A percentile compares a stretch with the other conserved stretches of the same genome.
phyloP scores from a whole-genome alignment of 768 basidiomycete genomes.

The Agrocybe pediades region DNA sequence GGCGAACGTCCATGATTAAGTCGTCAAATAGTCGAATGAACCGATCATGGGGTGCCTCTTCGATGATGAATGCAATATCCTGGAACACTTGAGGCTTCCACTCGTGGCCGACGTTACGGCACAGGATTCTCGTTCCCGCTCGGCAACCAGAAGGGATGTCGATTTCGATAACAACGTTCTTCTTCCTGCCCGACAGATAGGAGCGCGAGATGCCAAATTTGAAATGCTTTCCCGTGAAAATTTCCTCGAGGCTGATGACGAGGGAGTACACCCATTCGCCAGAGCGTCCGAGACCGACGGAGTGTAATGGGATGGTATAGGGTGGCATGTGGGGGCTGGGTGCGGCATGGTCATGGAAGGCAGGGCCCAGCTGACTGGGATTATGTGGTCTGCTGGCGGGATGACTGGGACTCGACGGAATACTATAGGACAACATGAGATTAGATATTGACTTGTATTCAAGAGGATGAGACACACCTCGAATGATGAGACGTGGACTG shows the following conservation, averaged over 20 bases:
- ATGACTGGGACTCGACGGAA: constrained; percentile 3
- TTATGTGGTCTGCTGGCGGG: not conserved
- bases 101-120: constrained; percentile 69
- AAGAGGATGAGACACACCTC: not conserved
- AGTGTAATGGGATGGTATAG: constrained; percentile 39
- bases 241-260: constrained; percentile 59
- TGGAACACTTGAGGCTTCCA: constrained; percentile 55
- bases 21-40: constrained; percentile 62
- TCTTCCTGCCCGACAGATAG: constrained; percentile 46
- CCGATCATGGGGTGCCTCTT: constrained; percentile 56
- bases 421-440: not conserved
- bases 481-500: constrained; percentile 6
- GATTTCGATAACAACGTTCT: constrained; percentile 59
- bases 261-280: constrained; percentile 74
- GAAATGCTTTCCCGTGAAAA: constrained; percentile 56
- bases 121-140: constrained; percentile 59
- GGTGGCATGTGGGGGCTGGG: constrained; percentile 19
- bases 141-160: constrained; percentile 65
- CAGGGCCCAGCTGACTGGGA: constrained; percentile 7
- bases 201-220: constrained; percentile 63
- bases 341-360: constrained; percentile 4
- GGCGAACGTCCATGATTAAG: constrained; percentile 51
- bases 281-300: constrained; percentile 42
- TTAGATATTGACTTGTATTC: not conserved
- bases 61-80: constrained; percentile 67